A percentile compares a stretch with the other conserved stretches of the same genome.
phyloP scores from a whole-genome alignment of 73 alveolate species.

The Paramecium sonneborni region DNA sequence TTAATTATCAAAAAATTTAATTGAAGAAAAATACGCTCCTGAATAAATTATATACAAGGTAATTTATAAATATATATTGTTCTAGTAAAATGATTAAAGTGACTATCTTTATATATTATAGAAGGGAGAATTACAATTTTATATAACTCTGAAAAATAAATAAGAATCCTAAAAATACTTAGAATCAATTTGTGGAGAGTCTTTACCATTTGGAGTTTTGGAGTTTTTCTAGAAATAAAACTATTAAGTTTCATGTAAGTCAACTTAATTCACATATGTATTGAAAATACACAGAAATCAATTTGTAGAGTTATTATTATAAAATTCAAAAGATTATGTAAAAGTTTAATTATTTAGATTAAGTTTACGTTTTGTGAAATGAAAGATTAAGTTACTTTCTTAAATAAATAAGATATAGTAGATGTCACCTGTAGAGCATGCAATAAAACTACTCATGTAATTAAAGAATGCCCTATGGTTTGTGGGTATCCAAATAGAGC shows the following conservation, averaged over 20 bases:
- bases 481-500: slow-evolving; percentile 56
- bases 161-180: not conserved
- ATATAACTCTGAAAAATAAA: not conserved
- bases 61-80: not conserved
- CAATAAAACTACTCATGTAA: slow-evolving; percentile 28
- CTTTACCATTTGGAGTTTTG: not conserved
- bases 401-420: not conserved
- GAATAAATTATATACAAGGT: slow-evolving; percentile 22
- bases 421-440: slow-evolving; percentile 33
- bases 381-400: not conserved
- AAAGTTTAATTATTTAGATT: too few species aligned
- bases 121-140: slow-evolving; percentile 16
- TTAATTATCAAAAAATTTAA: not conserved
- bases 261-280: slow-evolving; percentile 34
- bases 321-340: not conserved
- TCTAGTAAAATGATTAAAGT: not conserved
- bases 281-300: not conserved
- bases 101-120: not conserved
- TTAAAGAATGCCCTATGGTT: slow-evolving; percentile 46
- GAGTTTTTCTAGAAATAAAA: not conserved
- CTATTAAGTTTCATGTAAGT: slow-evolving; percentile 22
- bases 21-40: slow-evolving; percentile 42
- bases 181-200: slow-evolving; percentile 1
- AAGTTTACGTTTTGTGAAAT: not conserved
- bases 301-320: not conserved